These are phyloP conservation scores for Fusarium brachygibbosum DNA, from an alignment of 2,329 filamentous ascomycete genomes.

Conservation along the genomic window DNA sequence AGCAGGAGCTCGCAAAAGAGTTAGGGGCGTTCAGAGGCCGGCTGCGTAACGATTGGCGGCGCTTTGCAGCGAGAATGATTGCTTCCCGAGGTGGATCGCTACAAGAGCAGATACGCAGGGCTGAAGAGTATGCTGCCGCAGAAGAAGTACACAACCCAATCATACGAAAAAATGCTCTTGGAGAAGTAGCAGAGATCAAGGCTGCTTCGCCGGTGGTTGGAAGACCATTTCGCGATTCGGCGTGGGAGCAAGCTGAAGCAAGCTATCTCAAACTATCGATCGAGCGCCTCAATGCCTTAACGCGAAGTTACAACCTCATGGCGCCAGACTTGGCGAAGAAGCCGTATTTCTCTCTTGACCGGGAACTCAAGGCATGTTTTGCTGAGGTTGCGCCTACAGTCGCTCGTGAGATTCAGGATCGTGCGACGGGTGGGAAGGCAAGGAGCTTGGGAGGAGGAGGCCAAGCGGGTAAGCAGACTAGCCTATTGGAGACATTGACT, in stretches of 20 bases:
- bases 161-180: constrained; percentile 58
- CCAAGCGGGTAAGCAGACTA: constrained; percentile 54
- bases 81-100: constrained; percentile 81
- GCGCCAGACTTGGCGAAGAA: constrained; percentile 93
- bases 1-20: constrained; percentile 85
- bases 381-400: constrained; percentile 86
- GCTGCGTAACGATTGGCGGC: constrained; percentile 85
- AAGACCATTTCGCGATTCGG: constrained; percentile 80
- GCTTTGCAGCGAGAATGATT: constrained; percentile 84
- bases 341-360: constrained; percentile 86
- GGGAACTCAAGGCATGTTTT: constrained; percentile 85
- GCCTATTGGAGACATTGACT: constrained; percentile 73
- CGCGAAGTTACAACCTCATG: constrained; percentile 94
- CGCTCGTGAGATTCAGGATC: constrained; percentile 77
- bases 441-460: constrained; percentile 53
- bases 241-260: constrained; percentile 79
- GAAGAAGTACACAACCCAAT: constrained; percentile 76
- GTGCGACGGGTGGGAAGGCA: constrained; percentile 64
- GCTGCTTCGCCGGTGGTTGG: constrained; percentile 52
- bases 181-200: constrained; percentile 52
- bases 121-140: constrained; percentile 80
- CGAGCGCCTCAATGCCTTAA: constrained; percentile 80
- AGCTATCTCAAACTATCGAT: constrained; percentile 84
- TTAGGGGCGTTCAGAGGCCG: constrained; percentile 78
- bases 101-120: constrained; percentile 77